These are phyloP conservation scores for Xylariaceae sp. DNA, from an alignment of 2,329 filamentous ascomycete genomes.

Conservation along the genomic window DNA sequence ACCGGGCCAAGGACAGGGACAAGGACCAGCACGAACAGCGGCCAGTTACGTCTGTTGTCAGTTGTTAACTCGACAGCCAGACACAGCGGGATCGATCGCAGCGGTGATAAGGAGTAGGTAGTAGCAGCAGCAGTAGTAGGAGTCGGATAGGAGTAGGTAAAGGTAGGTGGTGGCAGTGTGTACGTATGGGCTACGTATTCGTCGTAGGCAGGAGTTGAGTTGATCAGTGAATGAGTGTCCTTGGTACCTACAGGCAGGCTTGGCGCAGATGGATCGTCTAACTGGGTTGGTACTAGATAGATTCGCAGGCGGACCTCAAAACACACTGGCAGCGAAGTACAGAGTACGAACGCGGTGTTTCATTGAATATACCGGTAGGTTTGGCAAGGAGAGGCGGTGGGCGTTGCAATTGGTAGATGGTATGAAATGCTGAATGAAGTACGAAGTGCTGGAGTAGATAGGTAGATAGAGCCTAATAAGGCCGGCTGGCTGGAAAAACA, in stretches of 20 bases:
- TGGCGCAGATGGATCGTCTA: conserved; percentile 26
- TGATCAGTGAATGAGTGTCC: not conserved
- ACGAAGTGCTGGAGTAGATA: too few relatives aligned
- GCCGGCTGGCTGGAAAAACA: too few relatives aligned
- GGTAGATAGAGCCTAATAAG: too few relatives aligned
- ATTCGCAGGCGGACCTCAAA: conserved; percentile 4
- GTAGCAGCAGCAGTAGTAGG: not conserved
- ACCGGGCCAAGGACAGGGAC: not conserved
- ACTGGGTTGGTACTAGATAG: conserved; percentile 29
- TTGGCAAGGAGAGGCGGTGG: not conserved
- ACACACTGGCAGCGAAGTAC: not conserved
- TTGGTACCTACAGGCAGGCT: conserved; percentile 19
- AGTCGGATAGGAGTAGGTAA: not conserved
- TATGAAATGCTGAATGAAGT: too few relatives aligned
- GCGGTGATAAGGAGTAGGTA: not conserved
- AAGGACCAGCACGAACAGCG: conserved; percentile 1
- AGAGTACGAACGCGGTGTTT: too few relatives aligned
- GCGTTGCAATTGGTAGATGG: not conserved
- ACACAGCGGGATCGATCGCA: conserved; percentile 25
- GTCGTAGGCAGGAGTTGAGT: not conserved
- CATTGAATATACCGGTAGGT: too few relatives aligned
- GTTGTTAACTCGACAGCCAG: conserved; percentile 25
- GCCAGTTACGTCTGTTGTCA: conserved; percentile 11
- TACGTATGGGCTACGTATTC: not conserved
- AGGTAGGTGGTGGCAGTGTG: not conserved